phyloP scores from a whole-genome alignment of 1,284 basidiomycete genomes.

The Tilletia indica region DNA sequence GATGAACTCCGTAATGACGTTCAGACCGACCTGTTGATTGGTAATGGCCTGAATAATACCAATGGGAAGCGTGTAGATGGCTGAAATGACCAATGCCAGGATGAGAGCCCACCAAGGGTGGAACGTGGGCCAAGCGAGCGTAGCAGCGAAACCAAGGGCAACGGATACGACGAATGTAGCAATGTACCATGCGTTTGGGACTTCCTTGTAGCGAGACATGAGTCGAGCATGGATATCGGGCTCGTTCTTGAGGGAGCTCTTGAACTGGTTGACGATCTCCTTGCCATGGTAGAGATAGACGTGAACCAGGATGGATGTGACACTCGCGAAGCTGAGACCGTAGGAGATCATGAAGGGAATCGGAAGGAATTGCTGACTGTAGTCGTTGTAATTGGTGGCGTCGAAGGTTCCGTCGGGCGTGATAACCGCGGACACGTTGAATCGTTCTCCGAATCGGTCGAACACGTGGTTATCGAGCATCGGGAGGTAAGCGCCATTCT shows the following conservation, averaged over 20 bases:
- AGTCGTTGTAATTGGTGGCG: constrained; percentile 37
- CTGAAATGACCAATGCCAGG: constrained; percentile 63
- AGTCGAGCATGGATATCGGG: constrained; percentile 79
- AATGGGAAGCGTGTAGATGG: constrained; percentile 68
- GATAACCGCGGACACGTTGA: constrained; percentile 33
- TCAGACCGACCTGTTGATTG: constrained; percentile 67
- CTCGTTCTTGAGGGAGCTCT: constrained; percentile 62
- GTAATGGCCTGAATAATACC: constrained; percentile 80
- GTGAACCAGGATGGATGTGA: constrained; percentile 73
- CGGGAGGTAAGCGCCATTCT: constrained; percentile 42
- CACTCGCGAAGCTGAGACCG: constrained; percentile 54
- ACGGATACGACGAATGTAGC: constrained; percentile 64
- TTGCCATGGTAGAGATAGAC: constrained; percentile 54
- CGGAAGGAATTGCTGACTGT: constrained; percentile 55
- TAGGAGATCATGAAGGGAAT: constrained; percentile 65
- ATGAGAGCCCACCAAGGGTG: constrained; percentile 75
- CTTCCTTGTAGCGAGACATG: constrained; percentile 76
- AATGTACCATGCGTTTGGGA: constrained; percentile 63
- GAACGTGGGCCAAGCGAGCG: constrained; percentile 69
- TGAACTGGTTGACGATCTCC: constrained; percentile 35
- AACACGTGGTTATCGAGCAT: constrained; percentile 39
- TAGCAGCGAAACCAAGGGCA: constrained; percentile 66
- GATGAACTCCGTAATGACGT: constrained; percentile 72
- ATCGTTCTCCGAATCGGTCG: constrained; percentile 42
- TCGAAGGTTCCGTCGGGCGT: constrained; percentile 31